Evolutionary conservation across 148 eudicot genomes (phyloP).

Genomic region (Diospyros kaki): DNA sequence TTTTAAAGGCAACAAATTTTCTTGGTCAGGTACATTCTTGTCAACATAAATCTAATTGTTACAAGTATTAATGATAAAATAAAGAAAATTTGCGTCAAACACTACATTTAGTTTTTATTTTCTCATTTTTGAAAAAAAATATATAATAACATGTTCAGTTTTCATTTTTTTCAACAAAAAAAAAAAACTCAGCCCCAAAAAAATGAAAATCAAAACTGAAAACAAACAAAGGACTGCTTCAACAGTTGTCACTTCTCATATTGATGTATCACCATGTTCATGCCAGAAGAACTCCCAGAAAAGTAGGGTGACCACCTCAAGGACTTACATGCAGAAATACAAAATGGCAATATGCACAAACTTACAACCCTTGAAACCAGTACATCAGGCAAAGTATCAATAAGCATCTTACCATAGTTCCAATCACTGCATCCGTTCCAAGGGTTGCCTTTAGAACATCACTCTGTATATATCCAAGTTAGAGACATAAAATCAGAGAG

Average conservation of each 20-base stretch:
- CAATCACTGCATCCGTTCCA: slow-evolving; percentile 94
- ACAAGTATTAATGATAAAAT: too few relatives aligned
- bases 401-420: slow-evolving; percentile 55
- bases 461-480: slow-evolving; percentile 37
- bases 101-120: too few relatives aligned
- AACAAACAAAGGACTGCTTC: neutral
- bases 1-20: too few relatives aligned
- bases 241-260: neutral
- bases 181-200: neutral
- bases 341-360: neutral
- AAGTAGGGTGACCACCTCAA: neutral
- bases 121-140: too few relatives aligned
- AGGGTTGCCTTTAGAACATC: slow-evolving; percentile 95
- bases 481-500: slow-evolving; percentile 6
- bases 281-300: neutral
- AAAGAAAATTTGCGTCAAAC: too few relatives aligned
- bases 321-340: neutral
- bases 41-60: too few relatives aligned
- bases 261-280: neutral
- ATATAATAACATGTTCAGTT: too few relatives aligned
- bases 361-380: neutral
- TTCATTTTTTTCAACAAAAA: neutral
- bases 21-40: too few relatives aligned
- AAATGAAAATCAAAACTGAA: too few relatives aligned
- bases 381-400: neutral